phyloP scores from a whole-genome alignment of 768 basidiomycete genomes.

The Boletus subparvulus region DNA sequence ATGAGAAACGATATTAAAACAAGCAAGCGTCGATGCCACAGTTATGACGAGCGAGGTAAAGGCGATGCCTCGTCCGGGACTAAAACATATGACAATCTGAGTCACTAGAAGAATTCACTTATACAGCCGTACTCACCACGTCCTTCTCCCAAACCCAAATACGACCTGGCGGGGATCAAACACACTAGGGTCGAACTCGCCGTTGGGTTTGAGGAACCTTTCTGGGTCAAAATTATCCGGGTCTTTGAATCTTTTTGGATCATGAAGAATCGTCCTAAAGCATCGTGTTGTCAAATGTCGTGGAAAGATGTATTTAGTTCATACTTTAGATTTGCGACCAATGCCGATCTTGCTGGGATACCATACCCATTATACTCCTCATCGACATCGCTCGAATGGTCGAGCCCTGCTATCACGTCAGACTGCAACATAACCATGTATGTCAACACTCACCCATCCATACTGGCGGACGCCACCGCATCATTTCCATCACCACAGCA shows the following conservation, averaged over 20 bases:
- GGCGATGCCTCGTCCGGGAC: constrained; percentile 4
- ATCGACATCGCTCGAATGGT: constrained; percentile 4
- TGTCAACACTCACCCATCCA: constrained; percentile 3
- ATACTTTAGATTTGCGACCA: constrained; percentile 4
- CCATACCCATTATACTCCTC: constrained; percentile 3
- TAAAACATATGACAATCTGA: background rate
- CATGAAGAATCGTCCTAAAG: constrained; percentile 1
- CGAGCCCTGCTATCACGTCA: background rate
- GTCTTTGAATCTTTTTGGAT: background rate
- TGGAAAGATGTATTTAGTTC: background rate
- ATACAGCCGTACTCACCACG: background rate
- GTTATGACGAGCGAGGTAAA: constrained; percentile 3
- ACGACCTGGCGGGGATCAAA: constrained; percentile 6
- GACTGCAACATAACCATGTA: background rate
- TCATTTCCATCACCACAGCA: constrained; percentile 6
- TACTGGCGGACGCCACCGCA: constrained; percentile 6
- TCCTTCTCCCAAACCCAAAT: constrained; percentile 8
- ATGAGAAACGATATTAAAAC: background rate
- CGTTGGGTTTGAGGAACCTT: background rate
- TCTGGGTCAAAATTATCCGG: background rate
- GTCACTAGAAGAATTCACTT: background rate
- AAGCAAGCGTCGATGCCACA: constrained; percentile 2
- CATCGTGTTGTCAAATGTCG: background rate
- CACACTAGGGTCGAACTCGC: background rate
- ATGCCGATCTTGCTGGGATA: constrained; percentile 1